Conservation (phyloP, 257 asterid genomes). For the Linderniella brevidens region DNA sequence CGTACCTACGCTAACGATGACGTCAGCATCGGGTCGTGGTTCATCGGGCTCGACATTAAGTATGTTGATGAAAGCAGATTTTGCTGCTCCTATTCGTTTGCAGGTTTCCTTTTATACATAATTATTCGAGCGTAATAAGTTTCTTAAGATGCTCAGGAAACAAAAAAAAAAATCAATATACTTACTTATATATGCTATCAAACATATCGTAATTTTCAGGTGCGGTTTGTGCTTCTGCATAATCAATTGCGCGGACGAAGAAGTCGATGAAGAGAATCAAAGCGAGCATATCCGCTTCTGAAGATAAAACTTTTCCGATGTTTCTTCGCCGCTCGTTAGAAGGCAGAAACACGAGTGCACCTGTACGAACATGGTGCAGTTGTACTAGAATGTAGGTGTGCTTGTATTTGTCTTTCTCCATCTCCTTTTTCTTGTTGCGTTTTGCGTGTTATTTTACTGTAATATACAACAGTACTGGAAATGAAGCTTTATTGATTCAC, state of each 20-base stretch:
- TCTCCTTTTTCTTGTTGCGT: too few species aligned
- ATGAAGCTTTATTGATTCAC: too few species aligned
- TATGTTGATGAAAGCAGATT: slow-evolving; percentile 71
- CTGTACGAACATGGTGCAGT: too few species aligned
- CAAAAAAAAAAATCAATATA: neutral
- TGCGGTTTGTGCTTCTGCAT: slow-evolving; percentile 40
- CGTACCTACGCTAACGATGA: slow-evolving; percentile 72
- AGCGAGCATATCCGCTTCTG: too few species aligned
- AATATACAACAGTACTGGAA: too few species aligned
- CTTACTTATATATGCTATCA: neutral
- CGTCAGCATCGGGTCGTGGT: slow-evolving; percentile 86
- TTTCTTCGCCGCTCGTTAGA: too few species aligned
- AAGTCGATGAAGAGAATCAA: too few species aligned
- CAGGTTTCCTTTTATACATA: slow-evolving; percentile 23
- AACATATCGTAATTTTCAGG: slow-evolving; percentile 16
- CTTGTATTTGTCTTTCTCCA: too few species aligned
- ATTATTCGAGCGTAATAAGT: neutral
- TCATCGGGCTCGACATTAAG: slow-evolving; percentile 69
- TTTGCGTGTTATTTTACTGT: too few species aligned
- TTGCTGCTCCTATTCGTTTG: slow-evolving; percentile 75
- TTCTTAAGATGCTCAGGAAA: neutral
- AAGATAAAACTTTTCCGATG: too few species aligned
- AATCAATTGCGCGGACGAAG: slow-evolving; percentile 5
- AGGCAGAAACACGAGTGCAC: too few species aligned
- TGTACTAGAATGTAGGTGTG: too few species aligned